These are phyloP conservation scores for Hymenoscyphus fraxineus DNA, from an alignment of 2,329 filamentous ascomycete species.

Conservation along the genomic window DNA sequence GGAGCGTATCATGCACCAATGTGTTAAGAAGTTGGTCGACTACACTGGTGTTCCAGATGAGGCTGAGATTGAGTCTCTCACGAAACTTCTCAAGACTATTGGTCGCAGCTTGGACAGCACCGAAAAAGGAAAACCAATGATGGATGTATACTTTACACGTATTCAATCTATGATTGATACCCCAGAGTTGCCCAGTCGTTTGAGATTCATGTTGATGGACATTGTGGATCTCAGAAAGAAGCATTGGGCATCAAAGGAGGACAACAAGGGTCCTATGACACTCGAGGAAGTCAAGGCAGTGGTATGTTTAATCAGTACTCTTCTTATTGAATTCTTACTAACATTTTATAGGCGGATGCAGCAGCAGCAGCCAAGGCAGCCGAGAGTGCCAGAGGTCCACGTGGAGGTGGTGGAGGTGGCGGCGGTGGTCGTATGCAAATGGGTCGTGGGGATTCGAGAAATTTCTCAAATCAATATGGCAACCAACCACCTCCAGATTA, in stretches of 20 bases:
- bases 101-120: constrained; percentile 79
- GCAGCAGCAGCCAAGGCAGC: constrained; percentile 76
- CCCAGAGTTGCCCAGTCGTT: constrained; percentile 76
- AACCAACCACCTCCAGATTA: constrained; percentile 68
- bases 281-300: constrained; percentile 86
- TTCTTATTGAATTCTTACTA: constrained; percentile 23
- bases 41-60: constrained; percentile 92
- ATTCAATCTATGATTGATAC: constrained; percentile 80
- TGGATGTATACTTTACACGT: constrained; percentile 90
- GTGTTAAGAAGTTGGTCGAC: constrained; percentile 94
- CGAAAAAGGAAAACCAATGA: constrained; percentile 79
- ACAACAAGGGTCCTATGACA: constrained; percentile 94
- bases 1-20: constrained; percentile 99
- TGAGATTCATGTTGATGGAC: constrained; percentile 97
- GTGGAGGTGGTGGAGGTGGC: constrained; percentile 56
- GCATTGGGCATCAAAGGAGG: constrained; percentile 82
- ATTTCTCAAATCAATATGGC: constrained; percentile 68
- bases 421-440: constrained; percentile 65
- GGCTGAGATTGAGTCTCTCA: constrained; percentile 92
- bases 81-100: constrained; percentile 87
- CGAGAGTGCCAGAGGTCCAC: constrained; percentile 60
- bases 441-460: constrained; percentile 83
- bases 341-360: constrained; percentile 57
- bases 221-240: constrained; percentile 76
- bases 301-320: constrained; percentile 41